Conservation (phyloP, 257 asterid genomes). For the Solanum dulcamara region DNA sequence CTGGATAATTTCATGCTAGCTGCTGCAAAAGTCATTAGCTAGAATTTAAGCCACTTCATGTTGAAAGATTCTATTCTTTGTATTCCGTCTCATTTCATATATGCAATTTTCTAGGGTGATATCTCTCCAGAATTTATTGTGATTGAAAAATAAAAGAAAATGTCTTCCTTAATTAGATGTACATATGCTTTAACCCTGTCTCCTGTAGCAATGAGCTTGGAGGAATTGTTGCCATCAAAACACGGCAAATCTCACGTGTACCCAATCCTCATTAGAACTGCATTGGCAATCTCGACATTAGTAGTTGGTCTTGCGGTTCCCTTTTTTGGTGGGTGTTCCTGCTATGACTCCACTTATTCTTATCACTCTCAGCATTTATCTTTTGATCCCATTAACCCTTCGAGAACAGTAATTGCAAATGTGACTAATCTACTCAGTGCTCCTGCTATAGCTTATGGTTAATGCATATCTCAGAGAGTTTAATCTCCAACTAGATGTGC, state of each 20-base stretch:
- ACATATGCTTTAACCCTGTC: constrained; percentile 68
- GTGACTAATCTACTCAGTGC: not conserved
- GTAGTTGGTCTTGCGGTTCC: constrained; percentile 56
- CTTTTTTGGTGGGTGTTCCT: constrained; percentile 39
- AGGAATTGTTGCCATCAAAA: constrained; percentile 58
- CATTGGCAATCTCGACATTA: constrained; percentile 49
- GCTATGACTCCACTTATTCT: not conserved
- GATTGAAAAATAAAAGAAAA: not conserved
- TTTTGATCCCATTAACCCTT: not conserved
- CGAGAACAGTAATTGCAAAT: not conserved
- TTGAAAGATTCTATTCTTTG: not conserved
- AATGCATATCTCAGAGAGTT: not conserved
- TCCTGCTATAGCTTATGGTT: not conserved
- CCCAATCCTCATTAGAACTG: constrained; percentile 51
- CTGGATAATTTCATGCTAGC: not conserved
- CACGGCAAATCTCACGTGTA: constrained; percentile 29
- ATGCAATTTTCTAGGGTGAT: not conserved
- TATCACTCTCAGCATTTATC: not conserved
- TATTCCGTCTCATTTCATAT: not conserved
- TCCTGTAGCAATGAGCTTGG: constrained; percentile 76
- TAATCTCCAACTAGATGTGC: not conserved
- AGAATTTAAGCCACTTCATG: not conserved
- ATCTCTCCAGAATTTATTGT: not conserved
- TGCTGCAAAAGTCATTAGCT: not conserved
- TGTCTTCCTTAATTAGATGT: constrained; percentile 29